phyloP scores from a whole-genome alignment of 176 grass and related monocot species.

The Elaeis guineensis region DNA sequence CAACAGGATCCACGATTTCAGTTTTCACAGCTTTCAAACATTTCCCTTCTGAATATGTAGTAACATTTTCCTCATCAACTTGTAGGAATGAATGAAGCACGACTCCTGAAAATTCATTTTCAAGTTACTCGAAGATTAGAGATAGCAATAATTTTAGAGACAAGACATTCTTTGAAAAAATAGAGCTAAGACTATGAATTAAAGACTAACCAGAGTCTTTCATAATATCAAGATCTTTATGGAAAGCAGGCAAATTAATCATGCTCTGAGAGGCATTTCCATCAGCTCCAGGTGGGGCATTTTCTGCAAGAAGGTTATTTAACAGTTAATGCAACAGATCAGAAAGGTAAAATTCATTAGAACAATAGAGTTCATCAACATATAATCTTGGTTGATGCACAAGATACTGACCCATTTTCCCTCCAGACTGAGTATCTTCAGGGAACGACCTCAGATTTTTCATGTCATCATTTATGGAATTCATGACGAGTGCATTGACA shows the following conservation, averaged over 20 bases:
- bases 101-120: neutral
- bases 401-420: constrained; percentile 17
- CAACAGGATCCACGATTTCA: constrained; percentile 12
- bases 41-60: constrained; percentile 10
- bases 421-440: neutral
- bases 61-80: neutral
- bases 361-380: neutral
- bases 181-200: neutral
- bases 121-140: neutral
- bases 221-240: neutral
- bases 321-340: neutral
- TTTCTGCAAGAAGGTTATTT: neutral
- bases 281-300: neutral
- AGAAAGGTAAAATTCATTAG: neutral
- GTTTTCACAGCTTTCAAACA: constrained; percentile 3
- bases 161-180: neutral
- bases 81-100: neutral
- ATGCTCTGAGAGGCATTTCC: constrained; percentile 8
- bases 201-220: neutral
- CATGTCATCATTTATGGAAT: neutral
- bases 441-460: neutral
- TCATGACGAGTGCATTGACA: neutral
- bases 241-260: neutral
- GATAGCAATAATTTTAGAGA: neutral
- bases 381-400: neutral